Percentiles rank a stretch among this genome's conserved stretches.
phyloP scores from a whole-genome alignment of 176 grass and related monocot species.

The Pontederia paniculata region DNA sequence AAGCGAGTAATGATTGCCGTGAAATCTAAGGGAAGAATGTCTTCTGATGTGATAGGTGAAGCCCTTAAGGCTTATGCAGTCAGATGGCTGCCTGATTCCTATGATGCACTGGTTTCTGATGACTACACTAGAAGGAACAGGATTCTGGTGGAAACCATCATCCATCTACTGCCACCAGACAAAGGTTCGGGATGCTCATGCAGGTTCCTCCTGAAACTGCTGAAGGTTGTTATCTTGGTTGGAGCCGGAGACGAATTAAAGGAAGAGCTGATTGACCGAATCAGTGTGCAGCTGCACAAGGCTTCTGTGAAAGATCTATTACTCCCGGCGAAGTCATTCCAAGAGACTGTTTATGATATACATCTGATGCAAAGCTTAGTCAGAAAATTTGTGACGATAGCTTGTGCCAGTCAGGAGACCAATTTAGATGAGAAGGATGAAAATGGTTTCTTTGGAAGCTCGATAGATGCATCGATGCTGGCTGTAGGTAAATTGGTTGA shows the following conservation, averaged over 20 bases:
- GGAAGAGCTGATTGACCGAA: conserved; percentile 63
- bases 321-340: conserved; percentile 31
- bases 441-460: conserved; percentile 55
- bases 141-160: conserved; percentile 70
- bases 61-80: conserved; percentile 80
- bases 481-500: conserved; percentile 76
- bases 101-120: conserved; percentile 59
- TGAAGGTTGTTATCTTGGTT: conserved; percentile 81
- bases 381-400: conserved; percentile 50
- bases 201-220: conserved; percentile 79
- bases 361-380: conserved; percentile 68
- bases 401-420: conserved; percentile 22
- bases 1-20: conserved; percentile 90
- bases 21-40: conserved; percentile 92
- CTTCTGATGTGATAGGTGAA: conserved; percentile 69
- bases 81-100: conserved; percentile 83
- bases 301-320: conserved; percentile 76
- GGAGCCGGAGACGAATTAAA: conserved; percentile 52
- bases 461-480: conserved; percentile 49
- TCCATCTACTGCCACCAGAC: conserved; percentile 72
- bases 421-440: conserved; percentile 47
- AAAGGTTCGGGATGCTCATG: conserved; percentile 81
- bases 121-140: conserved; percentile 74
- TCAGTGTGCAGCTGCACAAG: conserved; percentile 72
- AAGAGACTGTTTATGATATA: conserved; percentile 44